These are phyloP conservation scores for Aschersonia sp. DNA, from an alignment of 2,329 filamentous ascomycete species.

Conservation along the genomic window DNA sequence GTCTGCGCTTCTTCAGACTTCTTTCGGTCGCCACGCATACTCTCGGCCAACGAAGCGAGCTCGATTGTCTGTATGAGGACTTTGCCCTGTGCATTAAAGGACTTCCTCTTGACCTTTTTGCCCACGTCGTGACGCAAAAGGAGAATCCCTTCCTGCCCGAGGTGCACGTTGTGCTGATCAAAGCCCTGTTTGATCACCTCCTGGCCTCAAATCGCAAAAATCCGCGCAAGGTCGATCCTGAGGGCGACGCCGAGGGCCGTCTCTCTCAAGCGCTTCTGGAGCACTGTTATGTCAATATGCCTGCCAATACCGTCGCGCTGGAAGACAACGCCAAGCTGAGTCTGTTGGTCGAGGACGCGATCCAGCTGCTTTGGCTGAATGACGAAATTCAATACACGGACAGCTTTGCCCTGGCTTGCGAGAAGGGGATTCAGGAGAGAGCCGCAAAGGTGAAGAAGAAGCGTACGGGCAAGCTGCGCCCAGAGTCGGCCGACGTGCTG, in stretches of 20 bases:
- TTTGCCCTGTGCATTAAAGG: slow-evolving; percentile 41
- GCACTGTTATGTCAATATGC: slow-evolving; percentile 48
- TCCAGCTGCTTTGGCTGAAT: slow-evolving; percentile 35
- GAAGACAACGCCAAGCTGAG: slow-evolving; percentile 63
- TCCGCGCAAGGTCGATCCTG: slow-evolving; percentile 23
- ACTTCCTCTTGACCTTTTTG: slow-evolving; percentile 43
- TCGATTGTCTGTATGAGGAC: slow-evolving; percentile 43
- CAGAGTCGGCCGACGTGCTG: slow-evolving; percentile 21
- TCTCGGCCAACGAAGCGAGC: slow-evolving; percentile 25
- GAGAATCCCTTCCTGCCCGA: slow-evolving; percentile 19
- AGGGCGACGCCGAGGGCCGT: slow-evolving; percentile 19
- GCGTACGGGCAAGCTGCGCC: slow-evolving; percentile 17
- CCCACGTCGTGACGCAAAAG: slow-evolving; percentile 30
- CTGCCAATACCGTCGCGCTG: slow-evolving; percentile 44
- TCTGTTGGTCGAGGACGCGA: slow-evolving; percentile 49
- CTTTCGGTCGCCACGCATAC: slow-evolving; percentile 32
- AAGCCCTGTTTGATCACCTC: slow-evolving; percentile 29
- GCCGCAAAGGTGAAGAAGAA: slow-evolving; percentile 30
- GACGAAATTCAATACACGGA: slow-evolving; percentile 19
- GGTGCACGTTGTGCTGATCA: slow-evolving; percentile 29
- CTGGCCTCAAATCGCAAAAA: slow-evolving; percentile 24
- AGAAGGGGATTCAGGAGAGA: slow-evolving; percentile 33
- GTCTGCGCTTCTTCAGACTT: slow-evolving; percentile 48
- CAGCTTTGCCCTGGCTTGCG: slow-evolving; percentile 23
- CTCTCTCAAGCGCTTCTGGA: slow-evolving; percentile 32